Conservation (phyloP, 306 rosid species). For the Dalbergia cultrata region DNA sequence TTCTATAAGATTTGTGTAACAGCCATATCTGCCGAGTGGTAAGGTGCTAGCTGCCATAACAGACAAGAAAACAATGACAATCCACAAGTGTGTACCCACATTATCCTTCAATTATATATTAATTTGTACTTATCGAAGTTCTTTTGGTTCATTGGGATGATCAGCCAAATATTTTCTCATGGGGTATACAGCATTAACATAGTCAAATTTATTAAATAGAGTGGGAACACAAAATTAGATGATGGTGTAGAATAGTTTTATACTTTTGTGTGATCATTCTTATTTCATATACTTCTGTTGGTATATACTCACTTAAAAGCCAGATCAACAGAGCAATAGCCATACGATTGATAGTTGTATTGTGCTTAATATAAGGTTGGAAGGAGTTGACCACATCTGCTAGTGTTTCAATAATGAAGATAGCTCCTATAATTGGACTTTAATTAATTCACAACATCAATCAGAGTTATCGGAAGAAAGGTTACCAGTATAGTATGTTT, state of each 20-base stretch:
- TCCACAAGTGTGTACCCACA: not conserved
- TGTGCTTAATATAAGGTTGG: not conserved
- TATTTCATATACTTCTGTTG: not conserved
- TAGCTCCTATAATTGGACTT: not conserved
- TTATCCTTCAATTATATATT: not conserved
- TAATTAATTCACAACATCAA: not conserved
- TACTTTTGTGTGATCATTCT: not conserved
- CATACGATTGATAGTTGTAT: not conserved
- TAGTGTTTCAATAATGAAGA: not conserved
- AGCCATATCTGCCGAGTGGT: not conserved
- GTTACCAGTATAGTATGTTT: not conserved
- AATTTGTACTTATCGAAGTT: not conserved
- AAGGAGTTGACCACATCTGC: no score
- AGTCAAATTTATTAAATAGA: not conserved
- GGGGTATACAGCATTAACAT: not conserved
- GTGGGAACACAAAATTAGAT: not conserved
- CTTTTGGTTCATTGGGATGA: not conserved
- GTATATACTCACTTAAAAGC: not conserved
- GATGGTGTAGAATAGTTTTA: not conserved
- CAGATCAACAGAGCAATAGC: not conserved
- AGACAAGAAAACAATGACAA: conserved; percentile 2
- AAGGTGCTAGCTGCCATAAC: not conserved
- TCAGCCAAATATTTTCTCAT: not conserved
- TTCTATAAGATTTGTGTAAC: not conserved
- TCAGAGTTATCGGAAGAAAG: not conserved